Conservation (phyloP, 2,329 filamentous ascomycete species). For the Paraconiothyrium sp. region DNA sequence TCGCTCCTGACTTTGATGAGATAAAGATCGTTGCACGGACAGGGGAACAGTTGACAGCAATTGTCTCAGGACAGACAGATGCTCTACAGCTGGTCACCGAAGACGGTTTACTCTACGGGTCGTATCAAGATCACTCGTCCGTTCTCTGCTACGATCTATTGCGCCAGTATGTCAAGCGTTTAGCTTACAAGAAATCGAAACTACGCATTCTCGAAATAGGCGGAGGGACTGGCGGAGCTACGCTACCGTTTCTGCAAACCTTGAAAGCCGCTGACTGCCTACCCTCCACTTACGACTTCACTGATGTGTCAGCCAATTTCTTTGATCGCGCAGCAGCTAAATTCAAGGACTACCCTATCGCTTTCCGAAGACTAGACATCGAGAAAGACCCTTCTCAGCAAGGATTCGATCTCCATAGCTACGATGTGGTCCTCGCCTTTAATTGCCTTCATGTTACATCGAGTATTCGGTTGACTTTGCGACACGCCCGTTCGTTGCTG, state of each 20-base stretch:
- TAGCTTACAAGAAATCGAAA: slow-evolving; percentile 17
- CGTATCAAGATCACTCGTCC: slow-evolving; percentile 17
- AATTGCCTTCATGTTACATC: slow-evolving; percentile 41
- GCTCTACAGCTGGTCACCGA: slow-evolving; percentile 13
- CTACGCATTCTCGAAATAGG: slow-evolving; percentile 22
- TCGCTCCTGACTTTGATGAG: not conserved
- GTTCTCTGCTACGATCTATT: slow-evolving; percentile 11
- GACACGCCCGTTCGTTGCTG: slow-evolving; percentile 17
- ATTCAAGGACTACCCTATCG: slow-evolving; percentile 22
- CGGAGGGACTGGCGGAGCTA: slow-evolving; percentile 24
- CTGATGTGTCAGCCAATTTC: slow-evolving; percentile 25
- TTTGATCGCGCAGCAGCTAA: slow-evolving; percentile 14
- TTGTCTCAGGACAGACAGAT: slow-evolving; percentile 9
- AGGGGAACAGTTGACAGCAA: slow-evolving; percentile 7
- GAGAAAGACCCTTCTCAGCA: slow-evolving; percentile 30
- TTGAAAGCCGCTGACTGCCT: slow-evolving; percentile 2
- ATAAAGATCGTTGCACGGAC: slow-evolving; percentile 10
- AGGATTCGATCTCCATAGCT: slow-evolving; percentile 28
- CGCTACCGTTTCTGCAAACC: slow-evolving; percentile 13
- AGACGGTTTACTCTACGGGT: slow-evolving; percentile 14
- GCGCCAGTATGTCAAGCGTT: slow-evolving; percentile 11
- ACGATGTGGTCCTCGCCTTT: slow-evolving; percentile 45
- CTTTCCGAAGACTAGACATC: slow-evolving; percentile 33
- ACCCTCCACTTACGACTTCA: slow-evolving; percentile 20
- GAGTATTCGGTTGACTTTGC: slow-evolving; percentile 27